A percentile compares a stretch with the other conserved stretches of the same genome.
Conservation (phyloP, 257 asterid genomes). For the Nicotiana tomentosiformis region DNA sequence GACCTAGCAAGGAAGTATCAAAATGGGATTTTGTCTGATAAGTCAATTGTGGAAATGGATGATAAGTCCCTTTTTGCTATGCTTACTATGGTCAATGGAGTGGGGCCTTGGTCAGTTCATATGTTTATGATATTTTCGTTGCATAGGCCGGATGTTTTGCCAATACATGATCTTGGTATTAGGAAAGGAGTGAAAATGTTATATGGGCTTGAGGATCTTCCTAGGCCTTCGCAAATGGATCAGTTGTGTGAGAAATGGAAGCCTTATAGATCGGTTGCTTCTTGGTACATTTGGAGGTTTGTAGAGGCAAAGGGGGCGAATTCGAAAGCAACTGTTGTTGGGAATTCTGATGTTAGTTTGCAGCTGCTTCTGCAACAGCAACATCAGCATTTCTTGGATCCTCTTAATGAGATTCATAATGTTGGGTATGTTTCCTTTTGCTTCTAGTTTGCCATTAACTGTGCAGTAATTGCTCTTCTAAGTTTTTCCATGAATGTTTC, state of each 20-base stretch:
- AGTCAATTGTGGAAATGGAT: slow-evolving; percentile 76
- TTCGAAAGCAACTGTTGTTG: slow-evolving; percentile 26
- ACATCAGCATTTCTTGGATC: slow-evolving; percentile 53
- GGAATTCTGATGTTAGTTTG: slow-evolving; percentile 35
- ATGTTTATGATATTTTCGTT: slow-evolving; percentile 93
- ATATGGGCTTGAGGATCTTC: slow-evolving; percentile 79
- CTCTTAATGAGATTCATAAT: slow-evolving; percentile 62
- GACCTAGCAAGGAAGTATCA: slow-evolving; percentile 80
- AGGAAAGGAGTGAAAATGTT: slow-evolving; percentile 85
- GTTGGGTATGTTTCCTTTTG: slow-evolving; percentile 46
- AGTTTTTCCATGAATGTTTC: neutral
- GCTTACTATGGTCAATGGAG: slow-evolving; percentile 96
- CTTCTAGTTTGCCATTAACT: neutral
- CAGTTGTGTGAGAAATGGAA: slow-evolving; percentile 89
- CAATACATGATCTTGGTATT: slow-evolving; percentile 83
- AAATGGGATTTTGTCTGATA: slow-evolving; percentile 82
- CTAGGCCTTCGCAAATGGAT: slow-evolving; percentile 91
- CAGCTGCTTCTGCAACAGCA: slow-evolving; percentile 59
- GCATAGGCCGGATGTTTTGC: slow-evolving; percentile 93
- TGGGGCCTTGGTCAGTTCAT: slow-evolving; percentile 96
- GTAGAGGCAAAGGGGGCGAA: slow-evolving; percentile 57
- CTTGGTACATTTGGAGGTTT: slow-evolving; percentile 94
- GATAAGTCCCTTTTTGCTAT: slow-evolving; percentile 83
- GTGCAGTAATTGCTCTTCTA: neutral
- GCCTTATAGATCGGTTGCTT: slow-evolving; percentile 93